Conservation (phyloP, 1,284 basidiomycete species). For the Omphalotus olearius region DNA sequence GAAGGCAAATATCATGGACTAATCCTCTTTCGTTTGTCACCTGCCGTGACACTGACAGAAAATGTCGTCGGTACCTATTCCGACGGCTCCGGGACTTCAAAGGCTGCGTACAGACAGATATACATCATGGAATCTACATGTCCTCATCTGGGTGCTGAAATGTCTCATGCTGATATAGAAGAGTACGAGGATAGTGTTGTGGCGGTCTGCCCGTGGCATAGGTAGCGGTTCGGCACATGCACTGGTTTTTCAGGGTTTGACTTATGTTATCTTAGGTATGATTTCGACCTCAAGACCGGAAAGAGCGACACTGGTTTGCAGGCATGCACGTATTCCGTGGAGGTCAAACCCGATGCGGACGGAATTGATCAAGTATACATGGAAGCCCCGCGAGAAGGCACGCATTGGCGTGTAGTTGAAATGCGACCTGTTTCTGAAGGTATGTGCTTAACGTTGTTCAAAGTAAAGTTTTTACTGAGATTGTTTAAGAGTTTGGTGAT, state of each 20-base stretch:
- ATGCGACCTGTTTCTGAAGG: slow-evolving; percentile 82
- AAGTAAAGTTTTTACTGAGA: neutral
- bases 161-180: slow-evolving; percentile 78
- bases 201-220: slow-evolving; percentile 83
- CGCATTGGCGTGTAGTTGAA: slow-evolving; percentile 70
- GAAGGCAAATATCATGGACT: slow-evolving; percentile 65
- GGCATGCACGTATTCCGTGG: slow-evolving; percentile 75
- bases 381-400: slow-evolving; percentile 54
- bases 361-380: slow-evolving; percentile 57
- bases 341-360: slow-evolving; percentile 38
- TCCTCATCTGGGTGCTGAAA: slow-evolving; percentile 81
- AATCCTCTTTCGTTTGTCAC: slow-evolving; percentile 66
- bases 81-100: slow-evolving; percentile 11
- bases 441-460: slow-evolving; percentile 20
- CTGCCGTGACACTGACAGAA: slow-evolving; percentile 16
- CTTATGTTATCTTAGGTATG: slow-evolving; percentile 47
- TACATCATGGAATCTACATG: slow-evolving; percentile 86
- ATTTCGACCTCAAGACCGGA: slow-evolving; percentile 68
- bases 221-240: slow-evolving; percentile 31
- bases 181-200: slow-evolving; percentile 58
- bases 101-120: slow-evolving; percentile 36
- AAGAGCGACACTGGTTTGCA: slow-evolving; percentile 73
- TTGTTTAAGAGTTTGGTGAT: slow-evolving; percentile 61
- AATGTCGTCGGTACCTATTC: slow-evolving; percentile 3
- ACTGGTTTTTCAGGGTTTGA: neutral